Evolutionary conservation across 306 rosid species (phyloP), one percentile per base, ranked within the genome.

Genomic region (Cucurbita argyrosperma): DNA sequence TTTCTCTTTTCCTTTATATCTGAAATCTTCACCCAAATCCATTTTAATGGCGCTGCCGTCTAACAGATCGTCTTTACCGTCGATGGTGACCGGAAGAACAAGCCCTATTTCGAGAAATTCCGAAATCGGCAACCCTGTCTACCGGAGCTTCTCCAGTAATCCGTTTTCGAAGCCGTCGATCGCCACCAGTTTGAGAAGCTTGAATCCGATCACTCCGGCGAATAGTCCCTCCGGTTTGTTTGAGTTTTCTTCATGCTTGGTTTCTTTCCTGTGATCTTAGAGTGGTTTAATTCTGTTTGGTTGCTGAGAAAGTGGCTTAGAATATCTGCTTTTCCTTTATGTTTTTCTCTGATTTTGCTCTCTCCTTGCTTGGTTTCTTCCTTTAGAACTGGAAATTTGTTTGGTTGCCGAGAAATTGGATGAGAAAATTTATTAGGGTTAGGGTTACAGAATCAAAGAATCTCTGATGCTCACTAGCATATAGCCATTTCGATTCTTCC

Each of bases 91-190:
- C 9, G 53, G 74, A 67, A 72, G 80, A 59, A 18, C 78, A 19
- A 85, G 78, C 79, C 88, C 86, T 18, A 86, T 39, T 81, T 49
- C 86, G 18, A 82, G 96, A 88, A 90, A 61, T 75, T 90, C 92
- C 0, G 98, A 92, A 77, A 71, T 77, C 49, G 67, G 60, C 35
- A 80, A 88, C 62, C 82, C 95, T 21, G 43, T 87, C 63, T 76
- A 92, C 64, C 85, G 88, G 72, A 92, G 96, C 85, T 85, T 92
- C 85, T 68, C 79, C 4, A 96, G 95, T 26, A 92, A 83, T 77
- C 90, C 95, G 1, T 90, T 90, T 51, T 1, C 81, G 42, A 92
- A 87, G 69, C 95, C 95, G 39, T 85, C 96, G 1, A 51, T 86
- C 10, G 38, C 75, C 19, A 42, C 84, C 11, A 84, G 61, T 70